Evolutionary conservation across 352 stramenopile species (phyloP).

Genomic region (Pythium dissotocum): DNA sequence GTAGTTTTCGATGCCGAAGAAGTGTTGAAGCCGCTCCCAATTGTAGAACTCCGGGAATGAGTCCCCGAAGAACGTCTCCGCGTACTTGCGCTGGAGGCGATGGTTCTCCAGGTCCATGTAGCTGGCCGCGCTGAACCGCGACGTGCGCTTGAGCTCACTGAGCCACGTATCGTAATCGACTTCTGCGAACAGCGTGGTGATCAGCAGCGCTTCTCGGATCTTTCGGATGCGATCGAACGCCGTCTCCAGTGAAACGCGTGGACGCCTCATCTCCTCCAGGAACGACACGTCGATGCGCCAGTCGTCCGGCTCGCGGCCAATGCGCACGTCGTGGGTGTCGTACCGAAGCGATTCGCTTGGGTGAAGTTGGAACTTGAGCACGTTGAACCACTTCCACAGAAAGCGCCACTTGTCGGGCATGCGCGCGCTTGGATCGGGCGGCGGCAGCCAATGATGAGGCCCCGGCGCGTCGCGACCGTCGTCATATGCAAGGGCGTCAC

Average conservation of each 20-base stretch:
- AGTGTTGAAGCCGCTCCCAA: background rate
- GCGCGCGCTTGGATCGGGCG: background rate
- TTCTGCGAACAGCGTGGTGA: background rate
- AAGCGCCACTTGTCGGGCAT: background rate
- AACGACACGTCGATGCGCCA: background rate
- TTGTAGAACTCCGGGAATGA: background rate
- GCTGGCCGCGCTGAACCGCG: background rate
- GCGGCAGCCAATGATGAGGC: no score
- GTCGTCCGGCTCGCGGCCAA: background rate
- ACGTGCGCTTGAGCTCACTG: background rate
- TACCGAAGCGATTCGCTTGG: background rate
- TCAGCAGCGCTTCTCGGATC: background rate
- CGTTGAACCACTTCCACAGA: background rate
- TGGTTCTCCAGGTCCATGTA: slow-evolving; percentile 1
- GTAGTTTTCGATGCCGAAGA: background rate
- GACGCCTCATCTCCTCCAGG: background rate
- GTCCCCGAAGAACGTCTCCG: background rate
- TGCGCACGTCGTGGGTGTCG: background rate
- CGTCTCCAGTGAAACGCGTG: background rate
- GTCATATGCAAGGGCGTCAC: background rate
- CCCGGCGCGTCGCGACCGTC: background rate
- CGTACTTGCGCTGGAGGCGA: background rate
- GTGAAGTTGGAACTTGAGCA: background rate
- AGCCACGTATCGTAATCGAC: background rate
- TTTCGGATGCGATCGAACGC: background rate